These are phyloP conservation scores for Trichoderma endophyticum DNA, from an alignment of 2,329 filamentous ascomycete genomes.

Conservation along the genomic window DNA sequence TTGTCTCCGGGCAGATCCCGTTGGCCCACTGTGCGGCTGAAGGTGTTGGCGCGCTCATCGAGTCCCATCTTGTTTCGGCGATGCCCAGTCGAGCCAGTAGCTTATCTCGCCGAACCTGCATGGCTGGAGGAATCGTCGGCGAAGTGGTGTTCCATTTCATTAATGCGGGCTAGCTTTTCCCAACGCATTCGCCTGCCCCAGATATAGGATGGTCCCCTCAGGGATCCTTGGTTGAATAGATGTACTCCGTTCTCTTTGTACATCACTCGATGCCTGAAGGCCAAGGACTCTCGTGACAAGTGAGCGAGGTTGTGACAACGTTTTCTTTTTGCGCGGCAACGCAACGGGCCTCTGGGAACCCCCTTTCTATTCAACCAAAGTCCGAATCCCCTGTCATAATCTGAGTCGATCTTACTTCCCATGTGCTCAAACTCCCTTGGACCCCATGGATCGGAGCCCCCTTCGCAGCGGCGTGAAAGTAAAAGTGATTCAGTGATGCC, in stretches of 20 bases:
- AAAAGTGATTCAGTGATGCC: background rate
- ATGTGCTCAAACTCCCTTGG: constrained; percentile 18
- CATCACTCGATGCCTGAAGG: background rate
- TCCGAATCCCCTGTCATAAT: constrained; percentile 18
- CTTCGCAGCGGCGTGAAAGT: background rate
- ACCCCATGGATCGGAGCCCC: constrained; percentile 3
- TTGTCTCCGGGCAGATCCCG: constrained; percentile 15
- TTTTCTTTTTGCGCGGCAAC: background rate
- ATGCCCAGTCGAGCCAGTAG: background rate
- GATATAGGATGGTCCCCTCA: background rate
- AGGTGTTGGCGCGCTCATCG: constrained; percentile 1
- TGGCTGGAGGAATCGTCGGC: background rate
- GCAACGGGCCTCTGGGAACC: background rate
- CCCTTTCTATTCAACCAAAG: background rate
- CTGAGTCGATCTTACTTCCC: constrained; percentile 24
- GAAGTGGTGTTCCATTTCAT: background rate
- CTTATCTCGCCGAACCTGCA: constrained; percentile 1
- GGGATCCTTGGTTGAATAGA: background rate
- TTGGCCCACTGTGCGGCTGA: constrained; percentile 6
- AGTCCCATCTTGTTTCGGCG: background rate
- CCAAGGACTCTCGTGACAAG: background rate
- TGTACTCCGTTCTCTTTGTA: background rate
- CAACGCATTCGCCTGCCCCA: background rate
- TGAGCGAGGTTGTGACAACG: background rate
- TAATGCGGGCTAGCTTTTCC: background rate